phyloP scores from a whole-genome alignment of 2,329 filamentous ascomycete species.

The Colletotrichum sp. region DNA sequence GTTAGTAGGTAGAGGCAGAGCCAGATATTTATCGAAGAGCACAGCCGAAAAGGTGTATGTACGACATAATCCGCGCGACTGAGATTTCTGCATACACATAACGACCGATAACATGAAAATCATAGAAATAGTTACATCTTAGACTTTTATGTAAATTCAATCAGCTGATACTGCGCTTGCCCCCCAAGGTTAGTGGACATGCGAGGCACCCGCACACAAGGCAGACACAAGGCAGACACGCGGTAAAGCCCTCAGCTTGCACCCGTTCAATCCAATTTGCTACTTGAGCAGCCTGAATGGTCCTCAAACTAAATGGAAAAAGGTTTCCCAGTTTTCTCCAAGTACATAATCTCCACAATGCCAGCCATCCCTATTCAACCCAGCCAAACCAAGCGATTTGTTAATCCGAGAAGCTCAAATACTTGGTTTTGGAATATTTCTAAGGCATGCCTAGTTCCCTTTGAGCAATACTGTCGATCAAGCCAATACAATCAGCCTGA shows the following conservation, averaged over 20 bases:
- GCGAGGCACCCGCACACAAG: background rate
- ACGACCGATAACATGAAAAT: background rate
- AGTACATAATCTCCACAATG: background rate
- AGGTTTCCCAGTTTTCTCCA: background rate
- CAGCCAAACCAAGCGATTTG: background rate
- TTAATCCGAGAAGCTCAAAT: too few species aligned
- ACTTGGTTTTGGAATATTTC: too few species aligned
- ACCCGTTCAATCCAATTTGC: background rate
- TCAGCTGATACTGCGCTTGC: background rate
- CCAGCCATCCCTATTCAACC: background rate
- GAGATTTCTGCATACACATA: background rate
- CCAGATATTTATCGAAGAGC: background rate
- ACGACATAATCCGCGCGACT: background rate
- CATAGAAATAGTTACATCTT: background rate
- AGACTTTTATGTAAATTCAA: background rate
- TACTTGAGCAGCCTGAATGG: background rate
- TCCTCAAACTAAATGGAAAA: background rate
- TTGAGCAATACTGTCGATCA: too few species aligned
- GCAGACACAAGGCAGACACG: background rate
- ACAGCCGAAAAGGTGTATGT: background rate
- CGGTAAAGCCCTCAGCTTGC: background rate
- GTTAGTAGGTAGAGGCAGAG: background rate
- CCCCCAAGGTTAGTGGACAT: background rate
- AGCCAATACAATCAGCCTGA: too few species aligned
- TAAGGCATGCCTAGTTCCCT: too few species aligned